phyloP scores from a whole-genome alignment of 192 early-diverging fungal genomes.

The Blastocladiella britannica region DNA sequence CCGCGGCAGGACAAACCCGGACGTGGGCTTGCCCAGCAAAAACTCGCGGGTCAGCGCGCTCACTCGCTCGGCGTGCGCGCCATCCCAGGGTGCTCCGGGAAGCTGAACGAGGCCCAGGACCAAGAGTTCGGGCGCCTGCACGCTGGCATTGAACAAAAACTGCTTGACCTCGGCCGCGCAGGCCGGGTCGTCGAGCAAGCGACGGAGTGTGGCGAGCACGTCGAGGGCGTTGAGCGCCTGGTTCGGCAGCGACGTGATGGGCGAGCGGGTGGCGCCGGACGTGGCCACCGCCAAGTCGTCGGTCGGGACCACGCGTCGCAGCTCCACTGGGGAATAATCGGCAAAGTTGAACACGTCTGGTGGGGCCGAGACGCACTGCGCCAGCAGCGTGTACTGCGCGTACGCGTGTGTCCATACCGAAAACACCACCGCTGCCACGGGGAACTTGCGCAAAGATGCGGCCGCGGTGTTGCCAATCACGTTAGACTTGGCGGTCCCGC shows the following conservation, averaged over 20 bases:
- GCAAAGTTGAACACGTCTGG: slow-evolving; percentile 3
- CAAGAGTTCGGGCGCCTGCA: slow-evolving; percentile 49
- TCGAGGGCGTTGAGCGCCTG: slow-evolving; percentile 48
- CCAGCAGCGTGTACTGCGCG: slow-evolving; percentile 1
- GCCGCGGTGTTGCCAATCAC: not conserved
- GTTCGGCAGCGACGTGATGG: slow-evolving; percentile 21
- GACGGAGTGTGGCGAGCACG: slow-evolving; percentile 40
- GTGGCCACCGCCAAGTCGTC: slow-evolving; percentile 28
- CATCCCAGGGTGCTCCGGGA: slow-evolving; percentile 19
- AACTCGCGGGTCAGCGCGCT: slow-evolving; percentile 38
- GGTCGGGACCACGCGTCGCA: slow-evolving; percentile 18
- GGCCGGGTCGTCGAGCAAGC: slow-evolving; percentile 29
- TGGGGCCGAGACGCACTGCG: not conserved
- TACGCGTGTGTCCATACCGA: not conserved
- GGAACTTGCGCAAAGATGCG: not conserved
- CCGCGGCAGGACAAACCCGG: slow-evolving; percentile 41
- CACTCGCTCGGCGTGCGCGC: slow-evolving; percentile 41
- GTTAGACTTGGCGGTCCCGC: slow-evolving; percentile 26
- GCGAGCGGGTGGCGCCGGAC: slow-evolving; percentile 17
- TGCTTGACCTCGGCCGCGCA: slow-evolving; percentile 34
- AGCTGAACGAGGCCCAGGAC: slow-evolving; percentile 49
- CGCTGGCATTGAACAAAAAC: slow-evolving; percentile 35
- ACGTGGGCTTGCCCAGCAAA: slow-evolving; percentile 35
- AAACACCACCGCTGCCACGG: not conserved
- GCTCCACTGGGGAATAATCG: slow-evolving; percentile 9